Evolutionary conservation across 192 early-diverging fungal genomes (phyloP), one percentile per base, ranked within the genome.

Genomic region (Gryganskiella cystojenkinii): DNA sequence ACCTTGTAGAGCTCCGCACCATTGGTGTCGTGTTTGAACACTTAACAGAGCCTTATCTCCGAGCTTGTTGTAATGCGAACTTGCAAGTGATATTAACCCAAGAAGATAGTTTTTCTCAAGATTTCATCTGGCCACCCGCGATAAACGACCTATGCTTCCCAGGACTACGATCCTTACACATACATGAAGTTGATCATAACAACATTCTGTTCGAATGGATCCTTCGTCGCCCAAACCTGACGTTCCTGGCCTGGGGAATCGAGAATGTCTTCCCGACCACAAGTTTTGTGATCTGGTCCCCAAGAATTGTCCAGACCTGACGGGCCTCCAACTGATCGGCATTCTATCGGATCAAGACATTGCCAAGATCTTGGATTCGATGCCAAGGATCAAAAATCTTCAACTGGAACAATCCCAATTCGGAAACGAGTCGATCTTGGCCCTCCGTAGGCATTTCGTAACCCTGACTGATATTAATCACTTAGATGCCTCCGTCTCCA

Each of bases 111-210:
- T n/a, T n/a, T n/a, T n/a, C n/a, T n/a, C n/a, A n/a, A n/a, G n/a
- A n/a, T n/a, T n/a, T n/a, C n/a, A n/a, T n/a, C n/a, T n/a, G n/a
- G n/a, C n/a, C n/a, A n/a, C n/a, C n/a, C n/a, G n/a, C n/a, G n/a
- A n/a, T n/a, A n/a, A n/a, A n/a, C n/a, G n/a, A n/a, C n/a, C 13
- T 75, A 13, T 27, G 53, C 25, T 67, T 75, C 52, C 31, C 34
- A 34, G 64, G 67, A n/a, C 34, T 75, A 58, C 64, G 64, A n/a
- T 75, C 61, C 22, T 27, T n/a, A n/a, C n/a, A n/a, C n/a, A n/a
- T n/a, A n/a, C n/a, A n/a, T n/a, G n/a, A n/a, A n/a, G n/a, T n/a
- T n/a, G n/a, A n/a, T 72, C 8, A 52, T 60, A 37, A 37, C 60
- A 24, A 31, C 25, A 31, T 40, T 45, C 1, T 24, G 42, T 14